Base-by-base conservation (phyloP, 257 asterid species). In the Solanum habrochaites region DNA sequence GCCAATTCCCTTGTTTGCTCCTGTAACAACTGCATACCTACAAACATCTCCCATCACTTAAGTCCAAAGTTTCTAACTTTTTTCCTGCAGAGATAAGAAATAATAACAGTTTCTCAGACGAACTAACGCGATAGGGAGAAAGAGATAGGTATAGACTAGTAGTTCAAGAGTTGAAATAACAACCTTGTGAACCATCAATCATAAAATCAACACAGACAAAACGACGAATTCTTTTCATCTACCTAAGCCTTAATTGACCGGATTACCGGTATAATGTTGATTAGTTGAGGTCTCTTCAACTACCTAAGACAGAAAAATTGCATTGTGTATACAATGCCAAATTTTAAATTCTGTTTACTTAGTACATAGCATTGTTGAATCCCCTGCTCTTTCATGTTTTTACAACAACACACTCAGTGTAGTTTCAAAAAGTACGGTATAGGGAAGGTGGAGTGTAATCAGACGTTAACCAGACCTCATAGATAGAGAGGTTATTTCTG, bases 1-100 rank as follows among this genome's bases (percentile, higher is more conserved):
- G 29, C 98, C 98, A n/a, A 94, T 95, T 58, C 98, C 98, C 89
- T 92, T 94, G 94, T 95, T 95, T 10, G 96, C 98, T 88, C 98
- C 98, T 5, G 96, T 96, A 49, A 96, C 97, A 42, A 94, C 95
- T 25, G 96, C 98, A 85, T 89, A 91, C 91, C 98, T 94, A 84
- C 14, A 58, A 74, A 15, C 42, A 67, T 35, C 20, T 58, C 62
- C 73, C 71, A 64, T 72, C 39, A 37, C 9, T 37, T 81, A 15
- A 1, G 2, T 4, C 8, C 64, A 27, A 78, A 43, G 83, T 45
- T 78, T 78, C 58, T 14, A 45, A 39, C 29, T 15, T 21, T 21
- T 15, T 31, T 86, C 56, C 60, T 40, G 39, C 5, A 16, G 45
- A n/a, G 56, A 18, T n/a, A 29, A 72, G 56, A 29, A 27, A 20